A percentile compares a stretch with the other conserved stretches of the same genome.
These are phyloP conservation scores for Penicillium sp. DNA, from an alignment of 2,329 filamentous ascomycete genomes.

Conservation along the genomic window DNA sequence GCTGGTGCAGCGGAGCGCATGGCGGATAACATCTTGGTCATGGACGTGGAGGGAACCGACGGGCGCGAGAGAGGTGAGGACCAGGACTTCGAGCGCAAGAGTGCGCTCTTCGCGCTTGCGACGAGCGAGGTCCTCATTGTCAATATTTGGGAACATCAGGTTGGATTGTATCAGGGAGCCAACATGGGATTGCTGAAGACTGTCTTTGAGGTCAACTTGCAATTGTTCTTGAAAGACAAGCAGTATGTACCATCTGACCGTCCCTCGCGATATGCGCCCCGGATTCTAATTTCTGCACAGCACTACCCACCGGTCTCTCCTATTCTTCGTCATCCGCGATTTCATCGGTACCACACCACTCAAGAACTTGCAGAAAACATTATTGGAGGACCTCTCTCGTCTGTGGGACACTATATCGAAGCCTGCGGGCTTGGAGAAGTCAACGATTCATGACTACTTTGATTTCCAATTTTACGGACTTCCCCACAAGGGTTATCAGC, in stretches of 20 bases:
- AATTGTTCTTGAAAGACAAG: constrained; percentile 93
- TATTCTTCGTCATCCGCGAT: constrained; percentile 98
- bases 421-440: constrained; percentile 79
- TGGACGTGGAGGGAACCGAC: constrained; percentile 98
- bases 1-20: constrained; percentile 53
- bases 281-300: constrained; percentile 44
- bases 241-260: constrained; percentile 55
- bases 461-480: constrained; percentile 96
- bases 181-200: constrained; percentile 99
- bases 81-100: constrained; percentile 98
- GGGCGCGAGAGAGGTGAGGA: constrained; percentile 94
- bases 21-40: constrained; percentile 97
- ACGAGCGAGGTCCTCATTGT: constrained; percentile 97
- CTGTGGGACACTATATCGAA: constrained; percentile 94
- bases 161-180: constrained; percentile 94
- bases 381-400: constrained; percentile 83
- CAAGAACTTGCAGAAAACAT: constrained; percentile 80
- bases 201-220: constrained; percentile 96
- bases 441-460: constrained; percentile 93
- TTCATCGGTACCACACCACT: constrained; percentile 90
- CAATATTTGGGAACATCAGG: constrained; percentile 99
- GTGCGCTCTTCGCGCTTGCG: constrained; percentile 90
- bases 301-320: constrained; percentile 79
- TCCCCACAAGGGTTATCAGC: constrained; percentile 94
- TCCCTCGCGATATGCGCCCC: not conserved